Base-by-base conservation (phyloP, 2,329 filamentous ascomycete genomes). In the Fusarium succisae region DNA sequence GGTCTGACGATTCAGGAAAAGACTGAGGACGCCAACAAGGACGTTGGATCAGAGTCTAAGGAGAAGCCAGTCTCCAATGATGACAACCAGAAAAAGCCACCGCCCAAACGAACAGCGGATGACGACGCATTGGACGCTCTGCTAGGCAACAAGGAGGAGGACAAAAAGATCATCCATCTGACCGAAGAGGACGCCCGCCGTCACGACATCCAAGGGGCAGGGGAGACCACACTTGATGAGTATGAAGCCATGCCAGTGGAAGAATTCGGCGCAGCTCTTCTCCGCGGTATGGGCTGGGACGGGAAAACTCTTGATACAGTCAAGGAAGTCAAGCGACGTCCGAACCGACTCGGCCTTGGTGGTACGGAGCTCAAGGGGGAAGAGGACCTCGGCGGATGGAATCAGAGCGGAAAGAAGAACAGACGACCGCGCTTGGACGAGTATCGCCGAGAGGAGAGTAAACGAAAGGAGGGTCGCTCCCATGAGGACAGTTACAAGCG, bases 241-340 rank as follows among this genome's bases (percentile, higher is more conserved):
- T 98, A 98, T 83, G 92, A 93, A 66, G 91, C 92, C 18, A 92
- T 98, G 70, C 96, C 96, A 0, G 94, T 98, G 22, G 96, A 98
- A 76, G 95, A 98, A 77, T 99, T 98, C 75, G 96, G 96, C 13
- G 93, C 95, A 24, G 95, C 95, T 1, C 87, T 98, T 73, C 87
- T 99, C 41, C 91, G 95, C 38, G 95, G 95, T 15, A 98, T 98
- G 93, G 96, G 96, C 14, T 98, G 96, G 95, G 95, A 98, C 86
- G 92, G 84, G 82, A 89, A 91, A 62, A 85, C 87, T 70, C 83
- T 86, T 53, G 87, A 86, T 5, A 82, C 85, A 51, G 81, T 84
- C 11, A 93, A 93, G 74, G 86, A 91, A 41, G 91, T 90, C 71
- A 92, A 93, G 79, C 88, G 91, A 58, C 90, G 95, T 56, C 92